A percentile compares a stretch with the other conserved stretches of the same genome.
Evolutionary conservation across 78 protist species (phyloP).

Genomic region (Protostelium mycophagum): DNA sequence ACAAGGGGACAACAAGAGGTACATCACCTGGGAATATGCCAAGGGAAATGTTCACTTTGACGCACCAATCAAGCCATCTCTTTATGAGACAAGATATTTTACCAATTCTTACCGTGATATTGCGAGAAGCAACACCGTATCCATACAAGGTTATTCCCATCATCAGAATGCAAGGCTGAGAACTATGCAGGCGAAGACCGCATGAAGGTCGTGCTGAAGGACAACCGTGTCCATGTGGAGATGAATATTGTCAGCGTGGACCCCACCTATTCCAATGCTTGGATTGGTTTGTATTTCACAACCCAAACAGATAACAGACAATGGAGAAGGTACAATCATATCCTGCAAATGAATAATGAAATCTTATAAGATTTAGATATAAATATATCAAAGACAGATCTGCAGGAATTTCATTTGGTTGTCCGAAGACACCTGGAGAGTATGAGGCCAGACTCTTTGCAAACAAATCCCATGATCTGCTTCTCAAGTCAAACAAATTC

Average conservation of each 20-base stretch:
- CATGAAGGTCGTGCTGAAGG: neutral
- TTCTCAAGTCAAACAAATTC: neutral
- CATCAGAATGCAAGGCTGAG: neutral
- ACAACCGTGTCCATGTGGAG: neutral
- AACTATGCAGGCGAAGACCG: neutral
- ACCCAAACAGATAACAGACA: neutral
- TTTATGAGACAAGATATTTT: neutral
- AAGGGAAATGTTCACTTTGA: neutral
- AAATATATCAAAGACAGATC: neutral
- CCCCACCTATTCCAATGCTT: neutral
- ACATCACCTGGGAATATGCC: neutral
- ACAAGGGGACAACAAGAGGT: neutral
- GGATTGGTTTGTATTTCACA: neutral
- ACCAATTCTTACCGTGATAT: neutral
- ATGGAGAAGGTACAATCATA: neutral
- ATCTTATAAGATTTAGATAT: too few relatives aligned
- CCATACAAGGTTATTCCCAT: neutral
- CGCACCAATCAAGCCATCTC: neutral
- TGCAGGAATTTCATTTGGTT: neutral
- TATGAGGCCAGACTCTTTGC: neutral
- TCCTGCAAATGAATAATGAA: too few relatives aligned
- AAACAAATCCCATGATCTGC: neutral
- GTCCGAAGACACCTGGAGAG: neutral
- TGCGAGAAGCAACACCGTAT: neutral
- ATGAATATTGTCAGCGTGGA: neutral